Evolutionary conservation across 352 stramenopile species (phyloP), one percentile per base, ranked within the genome.

Genomic region (Elongisporangium senticosum): DNA sequence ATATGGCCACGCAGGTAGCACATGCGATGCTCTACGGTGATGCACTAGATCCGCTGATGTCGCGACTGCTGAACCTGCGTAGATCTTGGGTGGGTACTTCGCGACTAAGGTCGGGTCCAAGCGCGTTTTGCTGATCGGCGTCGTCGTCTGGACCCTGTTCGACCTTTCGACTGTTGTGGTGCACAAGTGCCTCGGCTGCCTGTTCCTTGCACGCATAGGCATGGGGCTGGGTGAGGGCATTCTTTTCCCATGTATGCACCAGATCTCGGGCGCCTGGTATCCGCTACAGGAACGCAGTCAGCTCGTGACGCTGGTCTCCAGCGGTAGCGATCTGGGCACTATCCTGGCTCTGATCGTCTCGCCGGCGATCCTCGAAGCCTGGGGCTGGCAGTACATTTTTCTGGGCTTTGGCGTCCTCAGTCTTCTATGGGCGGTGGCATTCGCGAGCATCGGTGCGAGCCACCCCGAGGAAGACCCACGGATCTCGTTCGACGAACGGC

Each of bases 211-310:
- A 15, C 84, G 86, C 56, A 75, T 76, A 1, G 81, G 79, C 13
- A 95, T 95, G 86, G 86, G 86, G 1, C 72, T 95, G 24, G 86
- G 86, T 53, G 86, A 95, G 55, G 86, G 86, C 33, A 92, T 95
- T 49, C 63, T 95, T 33, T 95, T 95, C 54, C 86, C 86, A 26
- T 95, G 84, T 54, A 92, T 95, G 86, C 84, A 95, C 55, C 82
- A 93, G 69, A 83, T 95, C 62, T 71, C 81, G n/a, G 76, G 79
- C 24, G 76, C 84, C 20, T 94, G 83, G 84, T 95, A 93, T 56
- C 86, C 86, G 7, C 59, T 90, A 15, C 80, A 90, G 47, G 83
- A 93, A 58, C 78, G 84, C 51, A 94, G 83, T 69, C 84, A 80
- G 1, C 77, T 95, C 40, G 86, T 93, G 19, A 66, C 84, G 19